Conservation (phyloP, 768 basidiomycete species). For the Agrocybe chaxingu region DNA sequence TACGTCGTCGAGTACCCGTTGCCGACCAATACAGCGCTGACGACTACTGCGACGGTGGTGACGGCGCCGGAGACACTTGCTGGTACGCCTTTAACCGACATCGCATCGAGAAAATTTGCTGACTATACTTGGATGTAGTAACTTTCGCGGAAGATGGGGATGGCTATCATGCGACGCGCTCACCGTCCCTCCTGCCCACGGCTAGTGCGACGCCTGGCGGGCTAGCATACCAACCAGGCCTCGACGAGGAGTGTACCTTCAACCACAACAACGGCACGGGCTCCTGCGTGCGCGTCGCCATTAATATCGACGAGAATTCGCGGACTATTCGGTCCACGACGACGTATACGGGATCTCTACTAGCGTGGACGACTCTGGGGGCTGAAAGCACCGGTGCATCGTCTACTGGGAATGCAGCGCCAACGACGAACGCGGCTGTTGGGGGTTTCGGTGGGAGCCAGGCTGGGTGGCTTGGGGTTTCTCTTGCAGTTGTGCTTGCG, state of each 20-base stretch:
- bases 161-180: conserved; percentile 7
- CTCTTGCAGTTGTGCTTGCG: background rate
- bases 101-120: background rate
- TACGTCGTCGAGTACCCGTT: background rate
- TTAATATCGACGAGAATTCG: background rate
- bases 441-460: background rate
- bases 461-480: background rate
- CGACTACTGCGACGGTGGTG: conserved; percentile 1
- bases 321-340: background rate
- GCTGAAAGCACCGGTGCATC: background rate
- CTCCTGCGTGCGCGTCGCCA: conserved; percentile 2
- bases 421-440: background rate
- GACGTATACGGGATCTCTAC: background rate
- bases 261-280: background rate
- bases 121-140: background rate
- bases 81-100: background rate
- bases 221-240: background rate
- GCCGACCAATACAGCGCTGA: background rate
- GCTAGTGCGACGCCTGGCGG: background rate
- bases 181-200: background rate
- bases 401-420: background rate
- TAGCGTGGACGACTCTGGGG: background rate
- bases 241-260: conserved; percentile 5
- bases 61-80: background rate
- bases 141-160: conserved; percentile 5